A percentile compares a stretch with the other conserved stretches of the same genome.
Evolutionary conservation across 2,329 filamentous ascomycete genomes (phyloP).

Genomic region (Aspergillus proliferans): DNA sequence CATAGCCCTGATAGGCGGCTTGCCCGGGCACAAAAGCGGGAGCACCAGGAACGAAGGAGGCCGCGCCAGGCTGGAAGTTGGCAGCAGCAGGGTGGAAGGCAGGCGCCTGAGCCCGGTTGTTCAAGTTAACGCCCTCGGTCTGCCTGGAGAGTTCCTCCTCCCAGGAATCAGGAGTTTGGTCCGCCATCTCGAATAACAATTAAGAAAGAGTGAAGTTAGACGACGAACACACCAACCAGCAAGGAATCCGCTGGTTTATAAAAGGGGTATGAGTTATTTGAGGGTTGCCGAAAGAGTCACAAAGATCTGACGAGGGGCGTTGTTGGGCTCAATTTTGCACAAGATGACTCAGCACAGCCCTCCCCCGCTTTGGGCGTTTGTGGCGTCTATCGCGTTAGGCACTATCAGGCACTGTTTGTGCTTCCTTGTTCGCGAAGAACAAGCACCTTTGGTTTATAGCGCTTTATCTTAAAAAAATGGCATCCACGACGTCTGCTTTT

Average conservation of each 20-base stretch:
- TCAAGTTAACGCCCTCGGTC: conserved; percentile 69
- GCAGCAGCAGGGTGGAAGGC: conserved; percentile 59
- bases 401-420: not conserved
- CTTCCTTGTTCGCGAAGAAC: not conserved
- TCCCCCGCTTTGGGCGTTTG: conserved; percentile 3
- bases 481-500: too few relatives aligned
- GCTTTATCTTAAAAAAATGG: too few relatives aligned
- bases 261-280: conserved; percentile 8
- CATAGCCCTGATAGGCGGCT: conserved; percentile 54
- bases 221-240: conserved; percentile 17
- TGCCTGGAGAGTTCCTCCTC: conserved; percentile 83
- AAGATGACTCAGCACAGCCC: conserved; percentile 25
- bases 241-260: conserved; percentile 3
- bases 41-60: conserved; percentile 68
- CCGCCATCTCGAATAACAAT: conserved; percentile 60
- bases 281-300: conserved; percentile 2
- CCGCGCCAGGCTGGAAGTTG: conserved; percentile 61
- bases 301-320: conserved; percentile 20
- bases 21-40: conserved; percentile 68
- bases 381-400: conserved; percentile 6
- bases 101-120: conserved; percentile 51
- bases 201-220: conserved; percentile 16
- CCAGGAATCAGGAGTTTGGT: conserved; percentile 75
- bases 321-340: conserved; percentile 21
- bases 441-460: too few relatives aligned